Evolutionary conservation across 257 asterid genomes (phyloP), one percentile per base, ranked within the genome.

Genomic region (Solanum appendiculatum): DNA sequence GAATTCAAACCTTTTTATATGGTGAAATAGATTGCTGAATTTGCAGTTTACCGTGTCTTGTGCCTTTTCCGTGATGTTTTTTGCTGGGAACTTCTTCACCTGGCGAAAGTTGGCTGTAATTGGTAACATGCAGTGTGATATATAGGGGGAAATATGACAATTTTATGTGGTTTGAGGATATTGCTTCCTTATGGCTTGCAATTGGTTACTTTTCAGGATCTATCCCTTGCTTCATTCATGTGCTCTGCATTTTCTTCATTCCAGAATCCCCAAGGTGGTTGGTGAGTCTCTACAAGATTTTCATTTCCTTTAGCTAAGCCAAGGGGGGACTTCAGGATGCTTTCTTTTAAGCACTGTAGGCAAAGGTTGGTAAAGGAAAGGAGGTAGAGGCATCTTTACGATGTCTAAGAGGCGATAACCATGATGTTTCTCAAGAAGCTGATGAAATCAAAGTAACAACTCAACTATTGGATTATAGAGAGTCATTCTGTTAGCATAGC

Each of bases 211-310:
- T 64, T 85, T 39, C 86, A 89, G 90, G 91, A 81, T 16, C 44
- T 25, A 58, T 89, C 58, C 90, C 91, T 27, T 78, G 88, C 83
- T 11, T 89, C 37, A 9, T 89, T 42, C 88, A 85, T 42, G 66
- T 85, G 39, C 13, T 85, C 10, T 88, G 87, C 31, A 40, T 85
- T 70, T 60, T 82, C 68, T 87, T 89, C 75, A 80, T 89, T 39
- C 90, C 90, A 44, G 90, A 85, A 82, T 89, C 91, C 83, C 90
- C 90, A 1, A 89, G 91, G 83, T 87, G 88, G 91, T 60, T 87
- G 87, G 91, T 87, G 37, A 13, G 90, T 86, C 66, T 25, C 2
- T 68, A 34, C 25, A 70, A 16, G 44, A 56, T 34, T 34, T 70
- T 70, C 80, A 33, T 70, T 33, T 23, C 69, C 15, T 70, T 70